Evolutionary conservation across 805 yeast genomes (phyloP).

Genomic region (Starmerella cellae): DNA sequence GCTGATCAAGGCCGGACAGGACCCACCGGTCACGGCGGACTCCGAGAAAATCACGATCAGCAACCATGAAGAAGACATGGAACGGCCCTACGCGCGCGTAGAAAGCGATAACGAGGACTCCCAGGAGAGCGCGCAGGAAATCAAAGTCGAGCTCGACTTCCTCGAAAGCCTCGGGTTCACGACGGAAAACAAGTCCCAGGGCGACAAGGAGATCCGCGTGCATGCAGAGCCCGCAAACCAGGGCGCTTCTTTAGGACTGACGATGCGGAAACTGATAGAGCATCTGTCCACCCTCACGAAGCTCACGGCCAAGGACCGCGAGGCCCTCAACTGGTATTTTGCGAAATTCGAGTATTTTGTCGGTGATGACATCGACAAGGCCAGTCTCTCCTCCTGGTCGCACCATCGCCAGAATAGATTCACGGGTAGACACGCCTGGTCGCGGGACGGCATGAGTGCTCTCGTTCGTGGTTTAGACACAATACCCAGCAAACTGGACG

Average conservation of each 20-base stretch:
- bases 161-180: constrained; percentile 24
- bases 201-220: constrained; percentile 17
- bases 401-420: constrained; percentile 32
- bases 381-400: constrained; percentile 31
- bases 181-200: background rate
- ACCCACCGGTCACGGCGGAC: constrained; percentile 27
- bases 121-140: constrained; percentile 20
- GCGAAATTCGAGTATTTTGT: constrained; percentile 31
- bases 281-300: constrained; percentile 26
- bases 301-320: constrained; percentile 27
- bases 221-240: constrained; percentile 29
- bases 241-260: constrained; percentile 28
- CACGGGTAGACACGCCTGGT: constrained; percentile 30
- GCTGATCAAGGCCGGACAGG: constrained; percentile 29
- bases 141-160: constrained; percentile 23
- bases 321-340: constrained; percentile 31
- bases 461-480: constrained; percentile 29
- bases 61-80: constrained; percentile 27
- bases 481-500: constrained; percentile 30
- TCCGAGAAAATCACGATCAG: constrained; percentile 29
- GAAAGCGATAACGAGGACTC: constrained; percentile 9
- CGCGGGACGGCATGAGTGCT: constrained; percentile 28
- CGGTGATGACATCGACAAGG: constrained; percentile 27
- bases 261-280: constrained; percentile 27
- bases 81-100: constrained; percentile 23